phyloP scores from a whole-genome alignment of 495 filamentous ascomycete species.

The Podospora appendiculata region DNA sequence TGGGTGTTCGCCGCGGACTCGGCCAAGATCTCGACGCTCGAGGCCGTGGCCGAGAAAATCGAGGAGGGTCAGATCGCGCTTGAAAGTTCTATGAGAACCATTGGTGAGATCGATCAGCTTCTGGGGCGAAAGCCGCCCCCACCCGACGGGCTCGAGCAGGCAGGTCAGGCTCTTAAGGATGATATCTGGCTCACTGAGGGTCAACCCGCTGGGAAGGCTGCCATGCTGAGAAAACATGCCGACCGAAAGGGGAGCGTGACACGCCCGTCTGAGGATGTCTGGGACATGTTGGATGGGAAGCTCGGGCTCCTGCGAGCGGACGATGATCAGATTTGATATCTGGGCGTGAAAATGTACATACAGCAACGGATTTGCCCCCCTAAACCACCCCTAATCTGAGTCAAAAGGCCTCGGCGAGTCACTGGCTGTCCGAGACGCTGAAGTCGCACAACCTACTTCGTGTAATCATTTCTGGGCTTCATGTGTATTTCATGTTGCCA shows the following conservation, averaged over 20 bases:
- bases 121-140: conserved; percentile 10
- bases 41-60: conserved; percentile 40
- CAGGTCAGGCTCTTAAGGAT: conserved; percentile 14
- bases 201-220: conserved; percentile 10
- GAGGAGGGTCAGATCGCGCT: conserved; percentile 39
- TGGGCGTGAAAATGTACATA: not conserved
- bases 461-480: too few species aligned
- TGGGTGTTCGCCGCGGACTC: conserved; percentile 45
- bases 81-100: conserved; percentile 31
- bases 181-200: conserved; percentile 28
- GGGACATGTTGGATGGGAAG: conserved; percentile 37
- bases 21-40: conserved; percentile 40
- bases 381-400: too few species aligned
- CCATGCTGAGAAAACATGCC: conserved; percentile 17
- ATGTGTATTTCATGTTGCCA: not conserved
- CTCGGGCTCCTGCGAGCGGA: conserved; percentile 30
- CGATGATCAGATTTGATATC: conserved; percentile 4
- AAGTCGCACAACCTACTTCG: too few species aligned
- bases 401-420: too few species aligned
- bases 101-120: conserved; percentile 31
- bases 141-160: conserved; percentile 10
- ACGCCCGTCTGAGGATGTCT: conserved; percentile 26
- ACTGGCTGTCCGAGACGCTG: too few species aligned
- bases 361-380: too few species aligned
- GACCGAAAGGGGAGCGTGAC: conserved; percentile 12